phyloP scores from a whole-genome alignment of 2,329 filamentous ascomycete species.

The Curvularia eragrostidis region DNA sequence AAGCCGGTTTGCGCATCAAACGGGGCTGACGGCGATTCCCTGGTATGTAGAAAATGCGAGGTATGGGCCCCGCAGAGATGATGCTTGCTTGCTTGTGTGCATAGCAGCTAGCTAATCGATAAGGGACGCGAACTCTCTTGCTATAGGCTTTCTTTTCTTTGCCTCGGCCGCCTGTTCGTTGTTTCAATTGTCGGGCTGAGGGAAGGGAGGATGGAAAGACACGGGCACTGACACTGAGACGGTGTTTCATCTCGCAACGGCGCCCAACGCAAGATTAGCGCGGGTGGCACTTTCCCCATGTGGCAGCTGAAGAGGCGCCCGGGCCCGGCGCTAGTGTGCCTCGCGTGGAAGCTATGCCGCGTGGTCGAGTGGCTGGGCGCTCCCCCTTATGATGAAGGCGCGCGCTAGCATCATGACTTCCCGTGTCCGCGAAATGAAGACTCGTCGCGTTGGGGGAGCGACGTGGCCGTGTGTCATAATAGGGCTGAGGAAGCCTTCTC shows the following conservation, averaged over 20 bases:
- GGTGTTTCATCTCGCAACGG: constrained; percentile 18
- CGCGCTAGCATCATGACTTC: constrained; percentile 16
- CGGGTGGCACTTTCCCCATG: constrained; percentile 3
- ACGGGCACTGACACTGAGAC: not conserved
- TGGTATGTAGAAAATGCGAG: not conserved
- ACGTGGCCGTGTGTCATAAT: constrained; percentile 10
- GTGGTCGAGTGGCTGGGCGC: constrained; percentile 5
- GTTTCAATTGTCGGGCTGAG: not conserved
- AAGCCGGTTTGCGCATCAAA: constrained; percentile 16
- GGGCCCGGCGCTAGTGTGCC: not conserved
- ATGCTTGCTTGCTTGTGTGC: too few relatives aligned
- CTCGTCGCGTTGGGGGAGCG: constrained; percentile 8
- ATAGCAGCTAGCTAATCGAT: not conserved
- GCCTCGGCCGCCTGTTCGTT: not conserved
- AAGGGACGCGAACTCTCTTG: not conserved
- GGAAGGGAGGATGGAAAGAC: not conserved
- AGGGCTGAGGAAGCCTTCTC: constrained; percentile 25
- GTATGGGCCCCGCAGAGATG: not conserved
- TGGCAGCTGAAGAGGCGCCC: constrained; percentile 3
- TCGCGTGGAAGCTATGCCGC: constrained; percentile 36
- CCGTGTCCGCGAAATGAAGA: constrained; percentile 22
- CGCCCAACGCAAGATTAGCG: constrained; percentile 8
- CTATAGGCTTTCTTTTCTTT: not conserved
- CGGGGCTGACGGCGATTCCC: not conserved
- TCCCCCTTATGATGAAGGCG: not conserved